Evolutionary conservation across 352 stramenopile species (phyloP), one percentile per base, ranked within the genome.

Genomic region (Phytophthora capsici): DNA sequence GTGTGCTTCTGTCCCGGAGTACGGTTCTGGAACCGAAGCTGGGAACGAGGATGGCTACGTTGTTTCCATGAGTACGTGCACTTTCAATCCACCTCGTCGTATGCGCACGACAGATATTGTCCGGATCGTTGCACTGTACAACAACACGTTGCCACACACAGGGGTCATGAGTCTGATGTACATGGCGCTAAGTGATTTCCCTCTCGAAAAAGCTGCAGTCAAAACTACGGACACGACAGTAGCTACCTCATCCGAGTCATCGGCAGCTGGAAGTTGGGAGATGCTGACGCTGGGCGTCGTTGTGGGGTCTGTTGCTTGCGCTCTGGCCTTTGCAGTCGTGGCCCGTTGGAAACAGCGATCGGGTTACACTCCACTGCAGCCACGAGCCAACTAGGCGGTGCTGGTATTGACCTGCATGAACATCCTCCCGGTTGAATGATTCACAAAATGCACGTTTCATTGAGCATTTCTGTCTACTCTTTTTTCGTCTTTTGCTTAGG

Each of bases 101-200:
- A 84, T 91, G 76, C 78, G 75, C 57, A 80, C 79, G 38, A 86
- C 82, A 37, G 80, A 90, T 51, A 73, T 92, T 44, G 75, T 92
- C 62, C 83, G 85, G 48, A 64, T 94, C 55, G 83, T 94, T 4
- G 77, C 85, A 17, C 73, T 91, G 14, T 94, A 91, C 73, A 92
- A 94, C 80, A 92, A 89, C 73, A 92, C 85, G 32, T 19, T 86
- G 36, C 66, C 81, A 36, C 85, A 92, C 66, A 91, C 85, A 25
- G 85, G 85, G 38, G 85, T 83, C 6, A 94, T 94, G 85, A 89
- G 80, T 49, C 58, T 94, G 12, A 83, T 90, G 77, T 94, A 92
- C 73, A 50, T 94, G 45, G 85, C 82, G 26, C 67, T 92, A 12
- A 81, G 78, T 47, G 83, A 94, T 56, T 82, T 88, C 51, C 65